Base-by-base conservation (phyloP, 2,329 filamentous ascomycete species). In the Aspergillus versicolor region DNA sequence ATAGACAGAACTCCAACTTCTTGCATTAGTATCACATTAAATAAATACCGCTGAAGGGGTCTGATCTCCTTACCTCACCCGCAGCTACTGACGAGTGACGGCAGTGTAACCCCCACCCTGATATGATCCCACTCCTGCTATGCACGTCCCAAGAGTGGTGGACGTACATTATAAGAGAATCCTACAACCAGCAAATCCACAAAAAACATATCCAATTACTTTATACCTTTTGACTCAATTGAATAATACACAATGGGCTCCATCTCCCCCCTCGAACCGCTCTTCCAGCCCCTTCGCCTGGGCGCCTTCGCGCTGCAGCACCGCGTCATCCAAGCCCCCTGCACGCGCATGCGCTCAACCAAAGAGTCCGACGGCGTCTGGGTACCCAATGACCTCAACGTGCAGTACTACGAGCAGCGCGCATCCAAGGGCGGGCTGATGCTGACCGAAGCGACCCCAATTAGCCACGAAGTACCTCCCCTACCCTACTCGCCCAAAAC, bases 231-330 rank as follows among this genome's bases (percentile, higher is more conserved):
- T 21, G 21, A 21, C 21, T 21, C 21, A 21, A 21, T 21, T 21
- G 21, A 21, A 21, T 21, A 21, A 8, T 17, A 11, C 3, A 54
- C 19, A 45, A 67, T 68, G 66, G 66, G 66, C 24, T 68, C 66
- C 42, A 56, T 68, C 41, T 60, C 63, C 9, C 32, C 59, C 11
- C 59, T 58, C 40, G 62, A 61, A n/a, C 52, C 61, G 24, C 63
- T 70, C 22, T 70, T 70, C 42, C 75, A 74, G 49, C 76, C 78
- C 30, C 65, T 78, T 4, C 60, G 58, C 6, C 42, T 71, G 8
- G 69, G 68, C 1, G 59, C 65, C 15, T 41, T 70, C 0, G 47
- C 59, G 6, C 57, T 71, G 2, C 56, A 64, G 9, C 68, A 71
- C 37, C 65, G 69, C 4, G 58, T 71, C 9, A 51, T 71, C 21